Evolutionary conservation across 1,284 basidiomycete genomes (phyloP).

Genomic region (Mrakiaceae sp.): DNA sequence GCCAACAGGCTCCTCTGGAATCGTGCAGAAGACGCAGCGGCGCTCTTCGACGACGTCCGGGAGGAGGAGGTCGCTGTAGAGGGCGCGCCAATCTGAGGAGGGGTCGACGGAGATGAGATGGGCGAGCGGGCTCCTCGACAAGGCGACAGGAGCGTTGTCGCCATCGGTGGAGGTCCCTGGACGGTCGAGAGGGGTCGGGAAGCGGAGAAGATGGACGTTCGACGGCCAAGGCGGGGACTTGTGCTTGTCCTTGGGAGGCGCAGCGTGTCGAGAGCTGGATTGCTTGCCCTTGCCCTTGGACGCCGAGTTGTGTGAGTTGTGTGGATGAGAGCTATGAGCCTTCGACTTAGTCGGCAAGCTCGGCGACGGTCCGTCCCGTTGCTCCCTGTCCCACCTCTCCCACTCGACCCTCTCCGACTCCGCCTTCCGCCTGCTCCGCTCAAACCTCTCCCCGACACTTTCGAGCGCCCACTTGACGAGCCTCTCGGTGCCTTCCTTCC

Average conservation of each 20-base stretch:
- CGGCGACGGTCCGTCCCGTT: not conserved
- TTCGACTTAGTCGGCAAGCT: not conserved
- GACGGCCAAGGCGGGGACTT: constrained; percentile 19
- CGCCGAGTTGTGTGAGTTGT: no score
- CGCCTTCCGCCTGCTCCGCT: constrained; percentile 29
- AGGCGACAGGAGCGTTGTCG: constrained; percentile 16
- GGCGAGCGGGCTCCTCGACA: constrained; percentile 20
- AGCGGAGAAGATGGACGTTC: constrained; percentile 30
- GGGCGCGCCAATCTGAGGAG: constrained; percentile 16
- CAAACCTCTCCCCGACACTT: constrained; percentile 31
- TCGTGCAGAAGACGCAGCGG: constrained; percentile 23
- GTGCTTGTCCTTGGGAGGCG: constrained; percentile 19
- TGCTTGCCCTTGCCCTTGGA: constrained; percentile 6
- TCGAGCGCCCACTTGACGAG: constrained; percentile 31
- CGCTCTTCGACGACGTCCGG: constrained; percentile 24
- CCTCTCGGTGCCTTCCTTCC: constrained; percentile 31
- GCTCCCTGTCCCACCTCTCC: constrained; percentile 5
- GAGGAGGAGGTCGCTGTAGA: constrained; percentile 20
- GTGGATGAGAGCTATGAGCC: no score
- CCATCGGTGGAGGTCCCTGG: not conserved
- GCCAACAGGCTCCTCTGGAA: constrained; percentile 21
- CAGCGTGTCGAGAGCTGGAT: constrained; percentile 18
- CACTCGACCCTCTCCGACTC: constrained; percentile 26
- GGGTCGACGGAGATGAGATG: constrained; percentile 28
- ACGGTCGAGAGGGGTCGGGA: constrained; percentile 25